phyloP scores from a whole-genome alignment of 2,329 filamentous ascomycete species.

The Beauveria sp. region DNA sequence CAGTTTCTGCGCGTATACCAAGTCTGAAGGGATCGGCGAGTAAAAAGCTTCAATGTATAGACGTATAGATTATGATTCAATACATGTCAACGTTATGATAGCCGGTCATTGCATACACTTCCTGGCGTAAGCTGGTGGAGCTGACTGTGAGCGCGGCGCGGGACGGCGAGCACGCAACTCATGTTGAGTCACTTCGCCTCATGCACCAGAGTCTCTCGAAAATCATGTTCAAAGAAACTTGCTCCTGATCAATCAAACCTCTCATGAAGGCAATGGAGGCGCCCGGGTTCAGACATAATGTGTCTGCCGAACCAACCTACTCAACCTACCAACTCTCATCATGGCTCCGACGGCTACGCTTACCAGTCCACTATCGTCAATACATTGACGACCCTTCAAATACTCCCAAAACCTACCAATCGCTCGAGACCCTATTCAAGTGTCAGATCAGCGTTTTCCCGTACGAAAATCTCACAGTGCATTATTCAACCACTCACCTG shows the following conservation, averaged over 20 bases:
- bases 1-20: no score
- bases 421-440: not conserved
- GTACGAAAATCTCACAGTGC: conserved; percentile 49
- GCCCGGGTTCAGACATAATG: not conserved
- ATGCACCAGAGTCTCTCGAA: not conserved
- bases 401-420: not conserved
- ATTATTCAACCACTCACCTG: conserved; percentile 36
- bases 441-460: conserved; percentile 30
- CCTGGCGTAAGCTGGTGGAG: not conserved
- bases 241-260: no score
- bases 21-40: not conserved
- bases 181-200: not conserved
- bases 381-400: not conserved
- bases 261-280: not conserved
- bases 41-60: no score
- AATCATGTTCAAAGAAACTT: not conserved
- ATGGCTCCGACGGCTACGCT: not conserved
- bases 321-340: not conserved
- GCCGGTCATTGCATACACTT: not conserved
- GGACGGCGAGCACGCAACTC: not conserved
- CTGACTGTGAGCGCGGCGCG: not conserved
- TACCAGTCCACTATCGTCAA: not conserved
- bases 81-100: not conserved
- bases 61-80: no score
- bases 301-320: not conserved